These are phyloP conservation scores for Gymnopilus dilepis DNA, from an alignment of 768 basidiomycete species.

Conservation along the genomic window DNA sequence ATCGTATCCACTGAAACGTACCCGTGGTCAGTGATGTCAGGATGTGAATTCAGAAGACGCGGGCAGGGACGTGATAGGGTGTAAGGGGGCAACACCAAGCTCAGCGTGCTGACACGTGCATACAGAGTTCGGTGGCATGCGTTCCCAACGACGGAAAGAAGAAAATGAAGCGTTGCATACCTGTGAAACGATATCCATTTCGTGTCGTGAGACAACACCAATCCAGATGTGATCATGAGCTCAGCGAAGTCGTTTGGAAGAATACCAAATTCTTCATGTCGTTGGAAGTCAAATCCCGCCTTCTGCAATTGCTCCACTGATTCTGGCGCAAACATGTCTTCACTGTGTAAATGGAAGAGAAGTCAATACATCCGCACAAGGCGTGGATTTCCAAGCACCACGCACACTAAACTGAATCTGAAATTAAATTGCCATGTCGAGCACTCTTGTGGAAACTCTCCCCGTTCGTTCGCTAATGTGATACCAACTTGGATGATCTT, in stretches of 20 bases:
- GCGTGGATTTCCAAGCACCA: conserved; percentile 6
- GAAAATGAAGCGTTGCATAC: conserved; percentile 53
- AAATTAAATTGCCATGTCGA: conserved; percentile 99
- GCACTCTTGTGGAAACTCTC: conserved; percentile 86
- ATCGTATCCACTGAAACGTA: conserved; percentile 83
- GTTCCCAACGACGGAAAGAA: conserved; percentile 1
- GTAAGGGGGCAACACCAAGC: background rate
- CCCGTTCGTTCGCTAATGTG: conserved; percentile 93
- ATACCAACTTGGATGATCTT: conserved; percentile 98
- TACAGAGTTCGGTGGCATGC: background rate
- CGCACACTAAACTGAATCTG: conserved; percentile 80
- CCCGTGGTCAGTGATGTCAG: background rate
- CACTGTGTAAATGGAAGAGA: conserved; percentile 49
- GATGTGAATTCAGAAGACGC: background rate
- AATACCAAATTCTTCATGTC: conserved; percentile 93
- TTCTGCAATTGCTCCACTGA: conserved; percentile 94
- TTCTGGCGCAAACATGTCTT: conserved; percentile 99
- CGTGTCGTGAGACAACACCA: conserved; percentile 87
- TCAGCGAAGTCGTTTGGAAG: conserved; percentile 94
- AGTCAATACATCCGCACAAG: conserved; percentile 3
- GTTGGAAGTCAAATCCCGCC: conserved; percentile 94
- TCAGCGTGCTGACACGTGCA: background rate
- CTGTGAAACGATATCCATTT: conserved; percentile 99
- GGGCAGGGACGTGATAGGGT: background rate
- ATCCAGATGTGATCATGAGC: conserved; percentile 93